Conservation (phyloP, 2,329 filamentous ascomycete species). For the Pseudogymnoascus sp. region DNA sequence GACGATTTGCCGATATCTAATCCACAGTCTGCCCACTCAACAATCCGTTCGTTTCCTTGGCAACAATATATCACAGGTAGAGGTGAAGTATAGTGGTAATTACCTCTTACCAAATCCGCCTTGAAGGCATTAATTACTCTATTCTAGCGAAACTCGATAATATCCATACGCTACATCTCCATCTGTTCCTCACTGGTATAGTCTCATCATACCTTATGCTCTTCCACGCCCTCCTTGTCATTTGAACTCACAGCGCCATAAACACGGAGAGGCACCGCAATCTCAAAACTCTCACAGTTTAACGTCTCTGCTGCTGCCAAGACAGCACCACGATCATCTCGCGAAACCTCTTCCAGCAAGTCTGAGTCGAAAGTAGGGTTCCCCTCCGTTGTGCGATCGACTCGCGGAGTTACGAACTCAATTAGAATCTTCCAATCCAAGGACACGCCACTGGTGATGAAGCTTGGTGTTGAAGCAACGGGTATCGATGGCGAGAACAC, state of each 20-base stretch:
- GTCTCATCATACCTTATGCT: neutral
- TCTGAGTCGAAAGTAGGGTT: slow-evolving; percentile 29
- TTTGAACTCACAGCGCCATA: slow-evolving; percentile 48
- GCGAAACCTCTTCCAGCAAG: slow-evolving; percentile 70
- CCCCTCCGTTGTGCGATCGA: slow-evolving; percentile 22
- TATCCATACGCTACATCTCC: neutral
- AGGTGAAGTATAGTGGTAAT: neutral
- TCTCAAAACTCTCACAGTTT: slow-evolving; percentile 83
- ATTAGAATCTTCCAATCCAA: slow-evolving; percentile 84
- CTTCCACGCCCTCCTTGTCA: slow-evolving; percentile 17
- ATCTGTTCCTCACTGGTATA: neutral
- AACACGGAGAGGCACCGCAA: slow-evolving; percentile 73
- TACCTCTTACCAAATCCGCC: neutral
- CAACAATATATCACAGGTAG: neutral
- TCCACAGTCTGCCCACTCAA: neutral
- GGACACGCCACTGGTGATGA: slow-evolving; percentile 80
- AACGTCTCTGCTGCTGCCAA: slow-evolving; percentile 71
- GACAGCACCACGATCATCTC: slow-evolving; percentile 70
- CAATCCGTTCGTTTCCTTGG: neutral
- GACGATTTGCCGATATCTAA: slow-evolving; percentile 5
- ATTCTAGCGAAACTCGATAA: neutral
- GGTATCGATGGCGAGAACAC: slow-evolving; percentile 81
- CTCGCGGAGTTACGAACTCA: slow-evolving; percentile 78
- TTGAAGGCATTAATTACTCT: slow-evolving; percentile 3
- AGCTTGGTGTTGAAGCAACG: slow-evolving; percentile 74